These are phyloP conservation scores for Solanum corneliomulleri DNA, from an alignment of 257 asterid genomes.

Conservation along the genomic window DNA sequence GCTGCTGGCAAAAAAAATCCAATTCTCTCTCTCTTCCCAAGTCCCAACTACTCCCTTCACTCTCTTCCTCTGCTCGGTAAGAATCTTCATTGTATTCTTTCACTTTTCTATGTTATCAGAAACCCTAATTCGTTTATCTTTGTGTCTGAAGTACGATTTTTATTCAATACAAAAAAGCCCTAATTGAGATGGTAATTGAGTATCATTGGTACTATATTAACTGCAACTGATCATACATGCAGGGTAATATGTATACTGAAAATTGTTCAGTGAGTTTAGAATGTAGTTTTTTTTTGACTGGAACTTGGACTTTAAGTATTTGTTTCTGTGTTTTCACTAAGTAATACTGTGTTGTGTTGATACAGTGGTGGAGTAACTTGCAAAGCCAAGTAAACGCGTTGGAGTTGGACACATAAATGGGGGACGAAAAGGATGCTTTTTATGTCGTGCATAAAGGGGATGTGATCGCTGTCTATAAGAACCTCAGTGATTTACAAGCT, in stretches of 20 bases:
- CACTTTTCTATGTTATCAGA: background rate
- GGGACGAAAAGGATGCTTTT: constrained; percentile 78
- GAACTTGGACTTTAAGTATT: background rate
- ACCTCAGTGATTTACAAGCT: constrained; percentile 78
- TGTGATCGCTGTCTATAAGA: constrained; percentile 65
- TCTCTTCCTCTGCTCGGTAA: background rate
- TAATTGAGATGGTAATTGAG: background rate
- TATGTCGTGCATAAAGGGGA: constrained; percentile 81
- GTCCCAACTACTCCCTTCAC: background rate
- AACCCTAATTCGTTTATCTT: background rate
- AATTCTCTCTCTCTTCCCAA: background rate
- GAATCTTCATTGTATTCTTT: background rate
- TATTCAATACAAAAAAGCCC: background rate
- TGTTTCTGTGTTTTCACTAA: background rate
- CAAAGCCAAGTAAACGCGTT: background rate
- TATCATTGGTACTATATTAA: background rate
- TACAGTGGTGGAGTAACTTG: background rate
- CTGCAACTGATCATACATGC: background rate
- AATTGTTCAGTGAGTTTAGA: background rate
- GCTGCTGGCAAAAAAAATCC: background rate
- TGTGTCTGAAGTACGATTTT: background rate
- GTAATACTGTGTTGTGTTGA: background rate
- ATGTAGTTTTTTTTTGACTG: background rate
- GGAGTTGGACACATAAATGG: constrained; percentile 29
- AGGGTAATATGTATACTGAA: background rate